These are phyloP conservation scores for Vitis hybrid DNA, from an alignment of 177 flowering plant species.

Conservation along the genomic window DNA sequence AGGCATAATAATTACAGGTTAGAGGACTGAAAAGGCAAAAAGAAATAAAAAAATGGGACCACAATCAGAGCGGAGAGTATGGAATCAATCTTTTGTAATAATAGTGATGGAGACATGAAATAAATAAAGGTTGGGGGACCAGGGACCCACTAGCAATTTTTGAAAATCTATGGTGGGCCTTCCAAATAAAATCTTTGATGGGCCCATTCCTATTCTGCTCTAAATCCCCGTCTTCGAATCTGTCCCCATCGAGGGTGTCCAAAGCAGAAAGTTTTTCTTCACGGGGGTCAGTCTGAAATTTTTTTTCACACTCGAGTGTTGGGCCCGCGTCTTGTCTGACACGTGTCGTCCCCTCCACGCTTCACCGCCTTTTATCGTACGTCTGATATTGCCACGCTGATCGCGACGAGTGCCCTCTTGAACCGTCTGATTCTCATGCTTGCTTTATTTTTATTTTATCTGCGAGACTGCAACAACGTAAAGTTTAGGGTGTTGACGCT, in stretches of 20 bases:
- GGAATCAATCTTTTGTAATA: conserved; percentile 22
- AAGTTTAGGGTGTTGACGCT: too few species aligned
- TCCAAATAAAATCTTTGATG: background rate
- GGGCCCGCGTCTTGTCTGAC: too few species aligned
- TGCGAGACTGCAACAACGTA: too few species aligned
- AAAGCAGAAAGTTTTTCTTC: conserved; percentile 12
- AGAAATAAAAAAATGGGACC: conserved; percentile 3
- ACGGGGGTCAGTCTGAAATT: too few species aligned
- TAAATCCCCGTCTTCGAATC: conserved; percentile 14
- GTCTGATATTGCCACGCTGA: too few species aligned
- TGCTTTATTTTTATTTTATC: too few species aligned
- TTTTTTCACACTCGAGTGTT: background rate
- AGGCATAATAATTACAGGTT: conserved; percentile 3
- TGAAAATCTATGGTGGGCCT: conserved; percentile 18
- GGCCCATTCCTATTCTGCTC: conserved; percentile 9
- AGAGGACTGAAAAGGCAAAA: background rate
- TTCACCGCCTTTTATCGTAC: too few species aligned
- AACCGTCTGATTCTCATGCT: too few species aligned
- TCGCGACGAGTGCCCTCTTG: too few species aligned
- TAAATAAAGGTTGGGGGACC: conserved; percentile 12
- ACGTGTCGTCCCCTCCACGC: too few species aligned
- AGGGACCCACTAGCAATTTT: conserved; percentile 13
- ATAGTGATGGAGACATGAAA: conserved; percentile 24
- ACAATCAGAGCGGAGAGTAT: background rate
- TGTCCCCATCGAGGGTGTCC: conserved; percentile 20